phyloP scores from a whole-genome alignment of 306 rosid species.

The Pyrus communis region DNA sequence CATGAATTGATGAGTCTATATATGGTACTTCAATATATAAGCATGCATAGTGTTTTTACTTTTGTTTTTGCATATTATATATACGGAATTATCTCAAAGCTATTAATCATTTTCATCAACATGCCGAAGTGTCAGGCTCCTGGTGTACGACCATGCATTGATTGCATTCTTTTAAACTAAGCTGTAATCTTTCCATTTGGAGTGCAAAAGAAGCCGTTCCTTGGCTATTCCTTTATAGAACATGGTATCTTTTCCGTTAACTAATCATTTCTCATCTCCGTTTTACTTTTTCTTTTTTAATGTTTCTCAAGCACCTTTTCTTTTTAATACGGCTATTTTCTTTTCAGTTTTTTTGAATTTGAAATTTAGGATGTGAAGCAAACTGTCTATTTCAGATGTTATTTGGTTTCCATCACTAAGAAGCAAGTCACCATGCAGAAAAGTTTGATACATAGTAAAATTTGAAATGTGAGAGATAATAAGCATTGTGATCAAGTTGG shows the following conservation, averaged over 20 bases:
- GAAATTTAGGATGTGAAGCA: background rate
- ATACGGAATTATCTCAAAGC: background rate
- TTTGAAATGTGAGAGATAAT: background rate
- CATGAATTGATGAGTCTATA: background rate
- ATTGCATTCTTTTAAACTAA: background rate
- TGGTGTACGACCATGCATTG: background rate
- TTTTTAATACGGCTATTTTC: background rate
- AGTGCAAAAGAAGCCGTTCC: background rate
- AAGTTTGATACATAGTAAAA: background rate
- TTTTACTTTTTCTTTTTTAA: background rate
- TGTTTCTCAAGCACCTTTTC: background rate
- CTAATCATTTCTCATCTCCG: background rate
- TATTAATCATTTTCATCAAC: background rate
- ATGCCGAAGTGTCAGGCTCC: background rate
- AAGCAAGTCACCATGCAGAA: background rate
- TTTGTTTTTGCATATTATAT: background rate
- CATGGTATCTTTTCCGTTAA: background rate
- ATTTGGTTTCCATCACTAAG: background rate
- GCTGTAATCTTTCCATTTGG: background rate
- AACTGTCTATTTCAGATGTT: background rate
- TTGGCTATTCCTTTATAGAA: background rate
- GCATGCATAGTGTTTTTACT: background rate
- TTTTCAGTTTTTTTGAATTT: background rate
- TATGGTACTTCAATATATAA: background rate
- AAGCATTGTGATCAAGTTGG: background rate